Base-by-base conservation (phyloP, 306 rosid species). In the Medicago lupulina region DNA sequence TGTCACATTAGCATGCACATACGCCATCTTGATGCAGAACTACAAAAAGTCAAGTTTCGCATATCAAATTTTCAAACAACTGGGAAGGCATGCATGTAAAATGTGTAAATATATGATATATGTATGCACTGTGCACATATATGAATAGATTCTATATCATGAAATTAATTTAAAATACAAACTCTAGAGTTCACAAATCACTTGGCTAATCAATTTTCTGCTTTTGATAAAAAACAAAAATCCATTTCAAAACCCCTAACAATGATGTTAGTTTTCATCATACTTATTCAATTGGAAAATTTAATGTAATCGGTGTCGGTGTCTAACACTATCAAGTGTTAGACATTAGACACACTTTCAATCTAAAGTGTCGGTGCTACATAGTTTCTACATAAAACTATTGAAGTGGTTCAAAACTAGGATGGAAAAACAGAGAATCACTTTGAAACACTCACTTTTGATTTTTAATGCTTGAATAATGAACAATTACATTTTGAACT, bases 1-100 rank as follows among this genome's bases (percentile, higher is more conserved):
- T 70, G 96, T 83, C 75, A 88, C 80, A 75, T 86, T 80, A 53
- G 96, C 88, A 81, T 90, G 88, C 60, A 95, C 80, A 2, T 90
- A 89, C 63, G 97, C 90, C 99, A 95, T 95, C 76, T 84, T 43
- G 70, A 61, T 2, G 39, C 47, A 19, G 63, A 82, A 76, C 85
- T 84, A 44, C 46, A 73, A 41, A 53, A 34, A 41, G 13, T 67
- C 59, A 80, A 82, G 53, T 51, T 77, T 55, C 50, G 17, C 58
- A 38, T 67, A 76, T 59, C 76, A 51, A 77, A 36, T 17, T 34
- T 43, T 60, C 34, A 17, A 40, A 74, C 67, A 65, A 70, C 59
- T 63, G 54, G 12, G 1, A 34, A 2, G 38, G 7, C 70, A 63
- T 44, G 80, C 49, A 75, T 49, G 21, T 25, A 61, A 23, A 63